phyloP scores from a whole-genome alignment of 148 eudicot genomes.

The Rhododendron griersonianum region DNA sequence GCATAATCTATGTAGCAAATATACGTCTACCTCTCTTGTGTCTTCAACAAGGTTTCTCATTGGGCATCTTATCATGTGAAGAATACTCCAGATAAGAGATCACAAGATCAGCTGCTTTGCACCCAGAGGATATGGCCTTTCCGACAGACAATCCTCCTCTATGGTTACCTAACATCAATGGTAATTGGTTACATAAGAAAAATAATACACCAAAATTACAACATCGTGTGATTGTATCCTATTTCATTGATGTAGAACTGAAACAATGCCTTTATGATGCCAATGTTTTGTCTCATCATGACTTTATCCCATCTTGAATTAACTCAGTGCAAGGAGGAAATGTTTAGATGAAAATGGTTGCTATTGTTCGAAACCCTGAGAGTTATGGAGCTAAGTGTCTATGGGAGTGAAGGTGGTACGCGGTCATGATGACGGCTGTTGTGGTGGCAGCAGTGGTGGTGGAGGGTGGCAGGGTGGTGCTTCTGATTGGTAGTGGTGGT shows the following conservation, averaged over 20 bases:
- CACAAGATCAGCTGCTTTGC: constrained; percentile 80
- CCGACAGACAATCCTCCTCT: constrained; percentile 95
- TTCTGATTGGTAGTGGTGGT: not conserved
- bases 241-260: not conserved
- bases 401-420: not conserved
- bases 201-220: not conserved
- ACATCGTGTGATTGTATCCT: not conserved
- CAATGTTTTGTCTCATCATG: not conserved
- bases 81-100: constrained; percentile 61
- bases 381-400: not conserved
- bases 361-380: not conserved
- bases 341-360: not conserved
- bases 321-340: not conserved
- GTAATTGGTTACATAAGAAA: not conserved
- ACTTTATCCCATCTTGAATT: not conserved
- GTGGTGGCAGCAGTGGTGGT: not conserved
- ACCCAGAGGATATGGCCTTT: constrained; percentile 79
- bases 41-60: constrained; percentile 10
- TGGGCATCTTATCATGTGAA: constrained; percentile 23
- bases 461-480: not conserved
- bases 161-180: constrained; percentile 67
- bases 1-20: not conserved
- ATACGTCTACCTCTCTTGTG: not conserved
- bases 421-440: not conserved
- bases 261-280: not conserved